These are phyloP conservation scores for Hamamelis virginiana DNA, from an alignment of 164 flowering plant genomes.

Conservation along the genomic window DNA sequence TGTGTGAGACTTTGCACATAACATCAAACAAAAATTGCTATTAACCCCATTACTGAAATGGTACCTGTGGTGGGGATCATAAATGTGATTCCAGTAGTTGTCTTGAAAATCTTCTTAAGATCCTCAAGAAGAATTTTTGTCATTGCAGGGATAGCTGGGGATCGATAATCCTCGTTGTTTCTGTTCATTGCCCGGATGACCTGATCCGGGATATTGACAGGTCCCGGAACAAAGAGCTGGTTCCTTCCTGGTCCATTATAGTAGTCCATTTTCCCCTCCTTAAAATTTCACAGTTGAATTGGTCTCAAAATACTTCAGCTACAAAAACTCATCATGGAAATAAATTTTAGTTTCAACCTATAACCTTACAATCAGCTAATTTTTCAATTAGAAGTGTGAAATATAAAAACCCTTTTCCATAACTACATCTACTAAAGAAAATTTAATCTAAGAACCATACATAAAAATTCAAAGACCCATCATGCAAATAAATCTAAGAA, in stretches of 20 bases:
- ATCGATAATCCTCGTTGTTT: conserved; percentile 97
- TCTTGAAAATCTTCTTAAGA: conserved; percentile 94
- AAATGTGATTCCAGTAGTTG: conserved; percentile 84
- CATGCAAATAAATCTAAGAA: too few species aligned
- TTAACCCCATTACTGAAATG: neutral
- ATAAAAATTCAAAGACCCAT: too few species aligned
- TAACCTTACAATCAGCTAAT: neutral
- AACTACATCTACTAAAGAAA: too few species aligned
- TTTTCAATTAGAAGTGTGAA: too few species aligned
- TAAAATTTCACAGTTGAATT: conserved; percentile 15
- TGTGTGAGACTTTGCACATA: too few species aligned
- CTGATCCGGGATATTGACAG: conserved; percentile 91
- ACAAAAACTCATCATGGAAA: neutral
- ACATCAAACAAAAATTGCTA: too few species aligned
- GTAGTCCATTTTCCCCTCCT: conserved; percentile 67
- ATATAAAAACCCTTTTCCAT: too few species aligned
- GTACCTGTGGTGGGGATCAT: conserved; percentile 92
- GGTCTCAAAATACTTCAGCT: neutral
- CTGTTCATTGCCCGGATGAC: conserved; percentile 94
- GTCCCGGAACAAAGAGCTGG: conserved; percentile 99
- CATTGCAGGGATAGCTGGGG: conserved; percentile 91
- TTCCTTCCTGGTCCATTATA: conserved; percentile 85
- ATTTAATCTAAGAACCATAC: too few species aligned
- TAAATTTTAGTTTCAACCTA: too few species aligned
- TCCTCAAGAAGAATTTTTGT: conserved; percentile 88